Base-by-base conservation (phyloP, 768 basidiomycete species). In the Macrolepiota fuliginosa region DNA sequence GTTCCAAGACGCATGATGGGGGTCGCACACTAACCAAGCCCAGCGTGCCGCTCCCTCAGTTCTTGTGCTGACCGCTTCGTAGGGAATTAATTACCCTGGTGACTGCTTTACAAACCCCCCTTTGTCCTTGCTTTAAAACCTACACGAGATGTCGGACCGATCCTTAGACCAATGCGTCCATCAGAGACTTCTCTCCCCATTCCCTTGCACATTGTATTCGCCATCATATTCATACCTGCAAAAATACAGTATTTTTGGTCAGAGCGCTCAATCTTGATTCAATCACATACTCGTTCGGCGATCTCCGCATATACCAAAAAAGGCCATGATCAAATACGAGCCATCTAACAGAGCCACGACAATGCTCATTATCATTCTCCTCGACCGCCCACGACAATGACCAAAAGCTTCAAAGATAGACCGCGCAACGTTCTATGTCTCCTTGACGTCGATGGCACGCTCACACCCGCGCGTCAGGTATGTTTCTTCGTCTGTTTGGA, bases 401-500 rank as follows among this genome's bases (percentile, higher is more conserved):
- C 87, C 54, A 64, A 81, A 60, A 76, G 77, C 4, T 91, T 92
- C 65, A 73, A 83, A n/a, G 78, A 80, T 68, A 79, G 91, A 7
- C 83, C 86, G 4, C 62, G 74, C 63, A 92, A 89, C 64, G 91
- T 85, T 64, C 79, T 94, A 2, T 74, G 87, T 45, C 80, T 94
- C 22, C 94, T 94, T 72, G 93, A 94, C 71, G 92, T 94, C 37
- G 92, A 94, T 73, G 85, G 74, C 5, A 92, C 92, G 1, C 82
- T 94, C 25, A 83, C 86, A 4, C 83, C 66, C 12, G 79, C 92
- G 0, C 89, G 92, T 68, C 87, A 84, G 76, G 87, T 86, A 32
- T 32, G 29, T 63, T 19, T 45, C 54, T 39, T n/a, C 27, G 11
- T 46, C 50, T 46, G 32, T 40, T 46, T 32, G 29, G 29, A 13